These are phyloP conservation scores for Bombardia bombarda DNA, from an alignment of 495 filamentous ascomycete genomes.

Conservation along the genomic window DNA sequence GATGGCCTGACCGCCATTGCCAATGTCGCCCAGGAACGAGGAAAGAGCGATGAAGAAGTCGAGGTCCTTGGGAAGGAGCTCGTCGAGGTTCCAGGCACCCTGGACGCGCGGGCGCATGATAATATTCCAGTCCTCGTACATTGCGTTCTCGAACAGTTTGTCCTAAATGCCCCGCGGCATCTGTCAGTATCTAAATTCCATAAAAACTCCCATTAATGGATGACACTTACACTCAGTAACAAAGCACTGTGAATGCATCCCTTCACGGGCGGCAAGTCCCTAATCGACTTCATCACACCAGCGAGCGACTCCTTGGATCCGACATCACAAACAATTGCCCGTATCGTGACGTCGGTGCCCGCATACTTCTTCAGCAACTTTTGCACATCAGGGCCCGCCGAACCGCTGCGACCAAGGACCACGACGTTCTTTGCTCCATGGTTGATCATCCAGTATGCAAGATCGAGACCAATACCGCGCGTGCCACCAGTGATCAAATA, in stretches of 20 bases:
- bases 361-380: slow-evolving; percentile 38
- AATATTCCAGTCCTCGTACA: too few relatives aligned
- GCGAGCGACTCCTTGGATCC: too few relatives aligned
- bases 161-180: slow-evolving; percentile 43
- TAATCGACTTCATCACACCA: slow-evolving; percentile 36
- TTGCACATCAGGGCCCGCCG: slow-evolving; percentile 29
- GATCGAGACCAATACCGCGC: slow-evolving; percentile 53
- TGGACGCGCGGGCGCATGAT: too few relatives aligned
- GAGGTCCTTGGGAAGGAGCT: slow-evolving; percentile 39
- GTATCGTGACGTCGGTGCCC: slow-evolving; percentile 26
- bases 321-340: too few relatives aligned
- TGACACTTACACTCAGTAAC: slow-evolving; percentile 45
- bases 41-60: slow-evolving; percentile 64
- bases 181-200: slow-evolving; percentile 49
- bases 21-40: slow-evolving; percentile 52
- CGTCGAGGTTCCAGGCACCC: slow-evolving; percentile 51
- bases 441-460: slow-evolving; percentile 51
- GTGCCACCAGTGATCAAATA: slow-evolving; percentile 57
- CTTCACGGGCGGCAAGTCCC: slow-evolving; percentile 32
- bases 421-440: slow-evolving; percentile 52
- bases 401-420: slow-evolving; percentile 49
- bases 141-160: slow-evolving; percentile 44
- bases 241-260: slow-evolving; percentile 45
- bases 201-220: slow-evolving; percentile 1
- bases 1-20: slow-evolving; percentile 53